Evolutionary conservation across 2,329 filamentous ascomycete genomes (phyloP).

Genomic region (Aureobasidium namibiae): DNA sequence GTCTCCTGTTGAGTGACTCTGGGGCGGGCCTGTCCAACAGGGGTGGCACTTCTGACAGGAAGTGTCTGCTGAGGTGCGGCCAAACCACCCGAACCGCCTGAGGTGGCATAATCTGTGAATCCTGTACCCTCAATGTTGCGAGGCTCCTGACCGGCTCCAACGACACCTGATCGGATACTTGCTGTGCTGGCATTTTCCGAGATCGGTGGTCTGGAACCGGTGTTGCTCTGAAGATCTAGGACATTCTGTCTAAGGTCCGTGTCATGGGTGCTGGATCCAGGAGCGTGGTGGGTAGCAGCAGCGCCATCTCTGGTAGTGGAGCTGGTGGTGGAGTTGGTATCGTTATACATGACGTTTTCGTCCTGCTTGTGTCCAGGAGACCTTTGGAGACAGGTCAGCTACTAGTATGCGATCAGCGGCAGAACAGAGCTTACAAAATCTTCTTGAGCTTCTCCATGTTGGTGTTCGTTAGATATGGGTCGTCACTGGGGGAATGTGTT

Average conservation of each 20-base stretch:
- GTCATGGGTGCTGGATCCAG: not conserved
- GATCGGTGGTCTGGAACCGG: constrained; percentile 16
- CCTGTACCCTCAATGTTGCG: not conserved
- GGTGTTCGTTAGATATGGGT: not conserved
- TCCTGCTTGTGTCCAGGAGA: constrained; percentile 27
- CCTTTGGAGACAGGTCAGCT: constrained; percentile 15
- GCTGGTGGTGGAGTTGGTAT: constrained; percentile 14
- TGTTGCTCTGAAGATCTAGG: constrained; percentile 17
- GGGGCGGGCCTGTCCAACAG: not conserved
- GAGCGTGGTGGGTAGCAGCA: not conserved
- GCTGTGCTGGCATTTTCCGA: constrained; percentile 22
- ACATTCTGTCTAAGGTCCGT: constrained; percentile 6
- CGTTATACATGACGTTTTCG: constrained; percentile 28
- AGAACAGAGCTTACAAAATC: constrained; percentile 29
- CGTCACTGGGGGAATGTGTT: not conserved
- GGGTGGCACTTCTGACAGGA: not conserved
- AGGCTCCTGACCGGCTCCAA: constrained; percentile 20
- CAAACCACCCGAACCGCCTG: constrained; percentile 2
- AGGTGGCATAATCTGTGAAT: constrained; percentile 12
- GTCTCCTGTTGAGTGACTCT: not conserved
- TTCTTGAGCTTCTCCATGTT: constrained; percentile 37
- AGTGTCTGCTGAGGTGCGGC: constrained; percentile 1
- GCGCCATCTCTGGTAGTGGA: not conserved
- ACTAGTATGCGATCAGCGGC: not conserved
- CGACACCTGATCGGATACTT: constrained; percentile 34